Evolutionary conservation across 805 yeast genomes (phyloP).

Genomic region (Spathaspora arborariae): DNA sequence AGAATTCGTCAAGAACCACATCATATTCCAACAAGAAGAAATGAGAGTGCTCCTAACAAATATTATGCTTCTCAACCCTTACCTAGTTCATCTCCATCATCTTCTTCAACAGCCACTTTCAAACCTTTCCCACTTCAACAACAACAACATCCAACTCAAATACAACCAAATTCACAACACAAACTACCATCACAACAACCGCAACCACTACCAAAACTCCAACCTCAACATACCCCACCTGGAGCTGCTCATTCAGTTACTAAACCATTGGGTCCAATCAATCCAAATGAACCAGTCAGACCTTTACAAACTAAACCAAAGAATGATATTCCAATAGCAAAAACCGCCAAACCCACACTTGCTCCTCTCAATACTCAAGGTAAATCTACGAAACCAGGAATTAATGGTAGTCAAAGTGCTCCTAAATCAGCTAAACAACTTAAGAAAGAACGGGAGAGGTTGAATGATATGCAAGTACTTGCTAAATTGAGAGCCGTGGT

Average conservation of each 20-base stretch:
- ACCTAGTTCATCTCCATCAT: not conserved
- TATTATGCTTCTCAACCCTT: constrained; percentile 4
- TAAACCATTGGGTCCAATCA: constrained; percentile 9
- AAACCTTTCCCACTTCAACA: constrained; percentile 10
- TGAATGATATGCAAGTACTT: constrained; percentile 87
- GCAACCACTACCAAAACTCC: constrained; percentile 7
- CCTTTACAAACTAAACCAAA: constrained; percentile 23
- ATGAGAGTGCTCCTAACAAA: not conserved
- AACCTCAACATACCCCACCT: constrained; percentile 1
- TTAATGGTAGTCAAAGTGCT: constrained; percentile 4
- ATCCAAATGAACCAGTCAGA: constrained; percentile 14
- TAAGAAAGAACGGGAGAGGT: constrained; percentile 38
- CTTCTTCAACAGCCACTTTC: constrained; percentile 1
- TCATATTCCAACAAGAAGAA: not conserved
- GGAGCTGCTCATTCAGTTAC: constrained; percentile 10
- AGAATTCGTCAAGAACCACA: constrained; percentile 6
- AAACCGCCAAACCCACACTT: not conserved
- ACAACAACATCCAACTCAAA: constrained; percentile 8
- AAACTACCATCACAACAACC: constrained; percentile 14
- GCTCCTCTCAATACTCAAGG: not conserved
- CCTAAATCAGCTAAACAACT: constrained; percentile 36
- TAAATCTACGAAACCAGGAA: not conserved
- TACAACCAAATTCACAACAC: too few species aligned
- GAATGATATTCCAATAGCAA: not conserved
- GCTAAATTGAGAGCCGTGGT: constrained; percentile 80